Evolutionary conservation across 2,329 filamentous ascomycete species (phyloP).

Genomic region (Akanthomyces lecanii): DNA sequence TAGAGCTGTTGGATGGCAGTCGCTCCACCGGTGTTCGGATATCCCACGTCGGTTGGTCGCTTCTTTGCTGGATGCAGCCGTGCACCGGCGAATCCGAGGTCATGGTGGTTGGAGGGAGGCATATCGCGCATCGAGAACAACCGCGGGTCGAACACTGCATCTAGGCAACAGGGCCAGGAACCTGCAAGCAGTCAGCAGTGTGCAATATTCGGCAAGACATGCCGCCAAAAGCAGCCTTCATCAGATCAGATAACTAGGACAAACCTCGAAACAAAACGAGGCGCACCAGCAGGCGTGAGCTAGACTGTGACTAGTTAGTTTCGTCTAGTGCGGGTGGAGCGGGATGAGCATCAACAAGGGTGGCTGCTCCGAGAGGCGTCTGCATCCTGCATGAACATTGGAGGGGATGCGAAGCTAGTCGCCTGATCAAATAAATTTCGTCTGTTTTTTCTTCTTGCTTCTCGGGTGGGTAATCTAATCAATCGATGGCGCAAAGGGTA

Average conservation of each 20-base stretch:
- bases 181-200: not conserved
- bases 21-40: not conserved
- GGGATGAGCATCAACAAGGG: slow-evolving; percentile 1
- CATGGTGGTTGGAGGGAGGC: not conserved
- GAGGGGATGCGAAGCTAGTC: not conserved
- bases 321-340: not conserved
- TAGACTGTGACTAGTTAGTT: not conserved
- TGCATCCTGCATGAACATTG: not conserved
- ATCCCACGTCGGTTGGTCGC: not conserved
- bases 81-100: slow-evolving; percentile 3
- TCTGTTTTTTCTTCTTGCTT: not conserved
- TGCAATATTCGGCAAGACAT: not conserved
- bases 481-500: slow-evolving; percentile 7
- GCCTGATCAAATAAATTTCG: not conserved
- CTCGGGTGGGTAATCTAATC: slow-evolving; percentile 14
- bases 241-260: slow-evolving; percentile 13
- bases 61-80: not conserved
- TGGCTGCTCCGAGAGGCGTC: not conserved
- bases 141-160: not conserved
- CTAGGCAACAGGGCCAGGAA: not conserved
- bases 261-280: slow-evolving; percentile 6
- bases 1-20: not conserved
- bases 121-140: not conserved
- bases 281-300: not conserved
- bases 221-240: not conserved